These are phyloP conservation scores for Suillus bovinus DNA, from an alignment of 768 basidiomycete species.

Conservation along the genomic window DNA sequence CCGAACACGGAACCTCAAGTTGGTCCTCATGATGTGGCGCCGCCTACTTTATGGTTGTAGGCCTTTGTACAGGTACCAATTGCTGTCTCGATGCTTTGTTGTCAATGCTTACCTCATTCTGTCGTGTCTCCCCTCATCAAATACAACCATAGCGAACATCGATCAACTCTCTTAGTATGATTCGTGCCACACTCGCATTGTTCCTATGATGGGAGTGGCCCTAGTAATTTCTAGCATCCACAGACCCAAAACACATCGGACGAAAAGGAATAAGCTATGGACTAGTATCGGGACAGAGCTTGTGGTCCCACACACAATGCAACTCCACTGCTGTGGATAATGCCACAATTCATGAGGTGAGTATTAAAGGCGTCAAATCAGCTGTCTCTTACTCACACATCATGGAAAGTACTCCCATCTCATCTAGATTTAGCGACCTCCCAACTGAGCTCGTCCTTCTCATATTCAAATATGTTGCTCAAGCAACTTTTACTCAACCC, in stretches of 20 bases:
- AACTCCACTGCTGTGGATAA: neutral
- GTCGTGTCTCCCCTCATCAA: no score
- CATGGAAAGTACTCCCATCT: conserved; percentile 8
- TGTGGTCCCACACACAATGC: conserved; percentile 12
- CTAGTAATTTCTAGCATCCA: neutral
- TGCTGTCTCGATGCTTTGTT: no score
- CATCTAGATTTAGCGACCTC: conserved; percentile 24
- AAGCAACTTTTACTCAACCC: conserved; percentile 18
- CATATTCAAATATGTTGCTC: conserved; percentile 33
- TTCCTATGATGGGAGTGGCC: neutral
- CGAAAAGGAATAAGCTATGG: neutral
- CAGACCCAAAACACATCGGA: neutral
- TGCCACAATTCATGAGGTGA: neutral
- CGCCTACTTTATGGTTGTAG: no score
- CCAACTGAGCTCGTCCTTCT: conserved; percentile 38
- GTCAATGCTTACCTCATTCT: no score
- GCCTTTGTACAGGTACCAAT: no score
- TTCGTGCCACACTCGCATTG: neutral
- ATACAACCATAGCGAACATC: no score
- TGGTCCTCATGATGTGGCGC: no score
- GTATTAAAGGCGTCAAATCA: neutral
- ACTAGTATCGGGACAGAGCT: neutral
- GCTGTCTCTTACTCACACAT: neutral
- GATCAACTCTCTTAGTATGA: no score
- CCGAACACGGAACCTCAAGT: no score